These are phyloP conservation scores for Suillus cothurnatus DNA, from an alignment of 768 basidiomycete genomes.

Conservation along the genomic window DNA sequence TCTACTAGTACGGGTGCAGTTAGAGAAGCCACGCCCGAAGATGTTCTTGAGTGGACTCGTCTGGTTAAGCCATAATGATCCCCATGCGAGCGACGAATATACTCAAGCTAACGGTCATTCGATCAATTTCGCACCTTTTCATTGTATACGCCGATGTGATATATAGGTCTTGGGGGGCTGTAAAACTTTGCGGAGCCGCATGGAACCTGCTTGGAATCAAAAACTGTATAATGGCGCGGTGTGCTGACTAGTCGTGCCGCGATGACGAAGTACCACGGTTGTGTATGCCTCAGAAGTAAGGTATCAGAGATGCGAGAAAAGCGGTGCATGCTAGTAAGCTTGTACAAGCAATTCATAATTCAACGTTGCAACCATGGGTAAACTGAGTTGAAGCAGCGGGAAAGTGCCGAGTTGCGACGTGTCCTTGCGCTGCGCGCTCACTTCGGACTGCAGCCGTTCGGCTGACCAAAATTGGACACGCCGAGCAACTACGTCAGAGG, in stretches of 20 bases:
- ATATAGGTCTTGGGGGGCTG: not conserved
- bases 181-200: not conserved
- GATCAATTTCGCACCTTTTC: not conserved
- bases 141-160: not conserved
- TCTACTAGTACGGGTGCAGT: not conserved
- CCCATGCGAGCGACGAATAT: not conserved
- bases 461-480: not conserved
- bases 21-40: not conserved
- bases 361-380: too few relatives aligned
- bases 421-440: too few relatives aligned
- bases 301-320: not conserved
- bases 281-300: too few relatives aligned
- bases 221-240: not conserved
- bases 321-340: not conserved
- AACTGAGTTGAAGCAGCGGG: too few relatives aligned
- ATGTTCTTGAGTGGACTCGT: not conserved
- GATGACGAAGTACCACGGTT: not conserved
- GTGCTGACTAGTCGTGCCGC: not conserved
- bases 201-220: not conserved
- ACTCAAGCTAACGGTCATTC: not conserved
- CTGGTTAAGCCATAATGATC: not conserved
- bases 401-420: too few relatives aligned
- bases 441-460: too few relatives aligned
- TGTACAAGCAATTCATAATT: too few relatives aligned
- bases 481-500: conserved; percentile 10